Evolutionary conservation across 2,329 filamentous ascomycete genomes (phyloP).

Genomic region (Fusarium beomiforme): DNA sequence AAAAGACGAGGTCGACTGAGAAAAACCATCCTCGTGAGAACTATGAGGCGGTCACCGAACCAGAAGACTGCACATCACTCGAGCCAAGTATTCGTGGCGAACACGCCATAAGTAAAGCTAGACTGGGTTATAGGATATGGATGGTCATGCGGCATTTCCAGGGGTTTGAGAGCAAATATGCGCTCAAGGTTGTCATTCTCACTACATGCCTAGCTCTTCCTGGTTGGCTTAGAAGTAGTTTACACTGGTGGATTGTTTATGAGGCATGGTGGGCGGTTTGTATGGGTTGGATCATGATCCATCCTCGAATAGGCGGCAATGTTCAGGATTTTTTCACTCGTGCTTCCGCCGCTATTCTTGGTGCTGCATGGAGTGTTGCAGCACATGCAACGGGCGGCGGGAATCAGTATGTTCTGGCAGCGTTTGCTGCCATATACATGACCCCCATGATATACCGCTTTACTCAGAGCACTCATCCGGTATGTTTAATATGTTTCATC

Average conservation of each 20-base stretch:
- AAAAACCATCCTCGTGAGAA: slow-evolving; percentile 41
- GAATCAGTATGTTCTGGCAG: slow-evolving; percentile 64
- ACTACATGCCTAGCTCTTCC: slow-evolving; percentile 63
- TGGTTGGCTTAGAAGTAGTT: slow-evolving; percentile 56
- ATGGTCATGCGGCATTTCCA: slow-evolving; percentile 61
- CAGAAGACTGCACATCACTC: slow-evolving; percentile 50
- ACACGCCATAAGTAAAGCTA: slow-evolving; percentile 48
- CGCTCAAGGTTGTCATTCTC: slow-evolving; percentile 64
- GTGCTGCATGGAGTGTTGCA: slow-evolving; percentile 64
- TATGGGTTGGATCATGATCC: slow-evolving; percentile 65
- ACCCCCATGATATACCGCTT: slow-evolving; percentile 68
- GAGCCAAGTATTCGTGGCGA: slow-evolving; percentile 51
- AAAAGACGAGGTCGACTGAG: slow-evolving; percentile 53
- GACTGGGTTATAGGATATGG: slow-evolving; percentile 60
- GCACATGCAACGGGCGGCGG: slow-evolving; percentile 61
- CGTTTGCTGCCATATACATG: slow-evolving; percentile 66
- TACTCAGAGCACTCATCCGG: slow-evolving; percentile 63
- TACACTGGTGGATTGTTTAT: slow-evolving; percentile 64
- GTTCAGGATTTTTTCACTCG: slow-evolving; percentile 66
- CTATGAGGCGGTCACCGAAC: slow-evolving; percentile 34
- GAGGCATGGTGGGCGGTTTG: slow-evolving; percentile 69
- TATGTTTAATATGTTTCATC: slow-evolving; percentile 48
- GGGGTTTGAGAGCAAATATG: slow-evolving; percentile 67
- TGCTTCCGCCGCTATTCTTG: slow-evolving; percentile 59
- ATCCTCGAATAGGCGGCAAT: slow-evolving; percentile 64